phyloP scores from a whole-genome alignment of 768 basidiomycete species.

The Hypholoma sublateritium region DNA sequence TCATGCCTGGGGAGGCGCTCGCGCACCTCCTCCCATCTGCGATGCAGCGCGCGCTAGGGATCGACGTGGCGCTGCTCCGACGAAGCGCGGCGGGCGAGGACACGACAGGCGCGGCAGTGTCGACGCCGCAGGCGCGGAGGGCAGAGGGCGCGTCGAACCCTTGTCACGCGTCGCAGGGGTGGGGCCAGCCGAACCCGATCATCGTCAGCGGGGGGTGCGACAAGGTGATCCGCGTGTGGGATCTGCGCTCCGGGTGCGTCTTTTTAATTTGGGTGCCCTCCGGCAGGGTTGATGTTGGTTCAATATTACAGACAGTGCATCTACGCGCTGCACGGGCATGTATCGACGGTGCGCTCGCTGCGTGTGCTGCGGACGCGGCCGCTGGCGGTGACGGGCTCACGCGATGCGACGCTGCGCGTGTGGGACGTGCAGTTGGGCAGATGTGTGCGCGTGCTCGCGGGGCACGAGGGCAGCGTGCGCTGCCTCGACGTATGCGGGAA shows the following conservation, averaged over 20 bases:
- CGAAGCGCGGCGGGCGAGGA: not conserved
- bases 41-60: constrained; percentile 44
- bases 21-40: constrained; percentile 33
- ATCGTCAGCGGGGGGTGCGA: constrained; percentile 95
- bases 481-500: constrained; percentile 88
- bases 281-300: not conserved
- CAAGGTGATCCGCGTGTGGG: constrained; percentile 90
- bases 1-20: constrained; percentile 15
- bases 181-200: constrained; percentile 83
- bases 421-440: constrained; percentile 91
- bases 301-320: constrained; percentile 53
- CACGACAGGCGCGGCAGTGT: not conserved
- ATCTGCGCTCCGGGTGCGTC: constrained; percentile 79
- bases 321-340: constrained; percentile 80
- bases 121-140: constrained; percentile 1
- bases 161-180: constrained; percentile 73
- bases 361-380: constrained; percentile 86
- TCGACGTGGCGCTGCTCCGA: not conserved
- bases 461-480: constrained; percentile 81
- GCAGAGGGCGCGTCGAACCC: constrained; percentile 8
- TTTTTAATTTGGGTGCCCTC: not conserved
- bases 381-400: constrained; percentile 86
- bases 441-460: constrained; percentile 61
- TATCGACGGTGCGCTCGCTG: constrained; percentile 88
- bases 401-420: constrained; percentile 82